Base-by-base conservation (phyloP, 169 alveolate species). In the Plasmodium gaboni region DNA sequence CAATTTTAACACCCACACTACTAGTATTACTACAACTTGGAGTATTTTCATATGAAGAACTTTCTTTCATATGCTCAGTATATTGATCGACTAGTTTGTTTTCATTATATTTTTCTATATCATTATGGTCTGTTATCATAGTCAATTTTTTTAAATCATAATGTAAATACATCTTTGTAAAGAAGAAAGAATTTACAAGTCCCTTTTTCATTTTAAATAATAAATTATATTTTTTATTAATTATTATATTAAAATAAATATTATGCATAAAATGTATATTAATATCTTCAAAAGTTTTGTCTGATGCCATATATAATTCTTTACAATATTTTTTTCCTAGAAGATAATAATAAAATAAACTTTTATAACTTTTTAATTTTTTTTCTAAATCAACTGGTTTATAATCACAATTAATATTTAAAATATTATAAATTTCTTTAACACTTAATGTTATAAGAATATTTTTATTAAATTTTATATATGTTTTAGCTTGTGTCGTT, bases 291-390 rank as follows among this genome's bases (percentile, higher is more conserved):
- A 78, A 78, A 32, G 64, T 46, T 51, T 78, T 78, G 26, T 78
- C 89, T 5, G 89, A 78, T 42, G 89, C 68, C 22, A 78, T 70
- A 24, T 78, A 78, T 57, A 78, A 8, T 19, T 78, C 89, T 69
- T 67, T 78, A 59, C 89, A 78, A 57, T 78, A 78, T 32, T 78
- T 78, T 38, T 78, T 78, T 2, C 89, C 89, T 42, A 78, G 38
- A 19, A 78, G 55, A 22, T 78, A 78, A 69, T 78, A 78, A 42
- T 78, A 78, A 42, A 64, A 78, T 7, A 78, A 1, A 65, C 69
- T 64, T 65, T 78, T 64, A 32, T 46, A 65, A 12, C 51, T 22
- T 65, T 78, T 78, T 7, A 78, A 48, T 78, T 78, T 78, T 17
- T 78, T 78, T 65, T 78, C 89, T 50, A 78, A 64, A 32, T 78